A percentile compares a stretch with the other conserved stretches of the same genome.
phyloP scores from a whole-genome alignment of 2,329 filamentous ascomycete genomes.

The Beauveria sp. region DNA sequence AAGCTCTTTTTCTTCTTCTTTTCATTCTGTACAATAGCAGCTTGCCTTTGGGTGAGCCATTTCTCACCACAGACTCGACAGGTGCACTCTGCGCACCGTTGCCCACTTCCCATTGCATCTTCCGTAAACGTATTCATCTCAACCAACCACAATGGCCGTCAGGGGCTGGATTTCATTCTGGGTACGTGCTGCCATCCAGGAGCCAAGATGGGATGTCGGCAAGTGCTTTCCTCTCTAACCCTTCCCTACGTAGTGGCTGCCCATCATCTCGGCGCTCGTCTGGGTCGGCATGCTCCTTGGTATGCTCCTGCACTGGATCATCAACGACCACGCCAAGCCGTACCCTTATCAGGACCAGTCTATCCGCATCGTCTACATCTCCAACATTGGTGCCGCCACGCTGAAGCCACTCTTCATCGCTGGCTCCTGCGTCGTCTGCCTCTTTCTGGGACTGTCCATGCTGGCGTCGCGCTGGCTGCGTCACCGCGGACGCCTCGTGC shows the following conservation, averaged over 20 bases:
- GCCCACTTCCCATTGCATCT: not conserved
- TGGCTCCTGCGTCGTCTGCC: slow-evolving; percentile 61
- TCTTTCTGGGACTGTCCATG: slow-evolving; percentile 77
- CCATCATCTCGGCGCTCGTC: slow-evolving; percentile 57
- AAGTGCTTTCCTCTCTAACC: not conserved
- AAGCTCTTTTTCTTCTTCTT: not conserved
- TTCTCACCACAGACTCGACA: not conserved
- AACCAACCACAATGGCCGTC: slow-evolving; percentile 22
- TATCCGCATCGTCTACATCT: slow-evolving; percentile 65
- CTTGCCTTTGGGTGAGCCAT: not conserved
- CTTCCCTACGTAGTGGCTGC: slow-evolving; percentile 45
- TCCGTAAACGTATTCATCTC: not conserved
- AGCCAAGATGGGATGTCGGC: not conserved
- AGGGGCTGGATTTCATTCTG: slow-evolving; percentile 30
- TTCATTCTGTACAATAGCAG: not conserved
- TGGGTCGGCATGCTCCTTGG: slow-evolving; percentile 63
- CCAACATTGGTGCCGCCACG: slow-evolving; percentile 51
- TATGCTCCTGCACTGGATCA: slow-evolving; percentile 63
- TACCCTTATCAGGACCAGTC: slow-evolving; percentile 52
- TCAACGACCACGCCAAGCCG: slow-evolving; percentile 42
- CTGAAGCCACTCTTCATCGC: slow-evolving; percentile 75
- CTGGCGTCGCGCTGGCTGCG: slow-evolving; percentile 77
- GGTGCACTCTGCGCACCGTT: not conserved
- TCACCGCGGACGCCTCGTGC: slow-evolving; percentile 69
- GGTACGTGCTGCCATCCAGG: slow-evolving; percentile 21